Percentiles rank a stretch among this genome's conserved stretches.
Evolutionary conservation across 805 yeast genomes (phyloP).

Genomic region (Suhomyces xylopsoci): DNA sequence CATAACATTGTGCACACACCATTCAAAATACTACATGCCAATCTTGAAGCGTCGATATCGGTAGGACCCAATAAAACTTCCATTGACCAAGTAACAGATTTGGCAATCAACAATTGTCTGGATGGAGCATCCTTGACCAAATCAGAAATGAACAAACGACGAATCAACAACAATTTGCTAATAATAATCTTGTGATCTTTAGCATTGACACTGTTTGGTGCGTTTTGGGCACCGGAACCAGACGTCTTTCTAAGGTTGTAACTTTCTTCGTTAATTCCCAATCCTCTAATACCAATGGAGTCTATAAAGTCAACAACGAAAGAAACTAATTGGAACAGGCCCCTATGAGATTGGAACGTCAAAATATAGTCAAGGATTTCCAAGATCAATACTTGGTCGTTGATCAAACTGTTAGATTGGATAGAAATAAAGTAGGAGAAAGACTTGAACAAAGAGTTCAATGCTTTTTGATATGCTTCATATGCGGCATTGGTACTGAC

Average conservation of each 20-base stretch:
- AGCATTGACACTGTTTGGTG: conserved; percentile 23
- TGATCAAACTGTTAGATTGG: conserved; percentile 45
- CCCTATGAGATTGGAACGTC: conserved; percentile 38
- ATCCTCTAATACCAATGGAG: conserved; percentile 55
- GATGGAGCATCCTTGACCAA: conserved; percentile 25
- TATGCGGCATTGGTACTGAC: conserved; percentile 10
- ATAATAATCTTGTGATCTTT: conserved; percentile 56
- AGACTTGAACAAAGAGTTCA: conserved; percentile 36
- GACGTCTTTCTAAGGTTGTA: conserved; percentile 13
- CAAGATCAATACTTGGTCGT: conserved; percentile 62
- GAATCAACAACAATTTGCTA: conserved; percentile 58
- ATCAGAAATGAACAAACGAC: conserved; percentile 48
- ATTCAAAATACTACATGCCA: conserved; percentile 58
- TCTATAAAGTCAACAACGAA: conserved; percentile 47
- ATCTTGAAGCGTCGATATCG: conserved; percentile 59
- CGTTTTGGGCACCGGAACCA: background rate
- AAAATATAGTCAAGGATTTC: conserved; percentile 59
- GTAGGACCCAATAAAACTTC: conserved; percentile 51
- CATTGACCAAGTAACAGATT: conserved; percentile 54
- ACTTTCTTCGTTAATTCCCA: conserved; percentile 42
- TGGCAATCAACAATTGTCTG: conserved; percentile 40
- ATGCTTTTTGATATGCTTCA: conserved; percentile 28
- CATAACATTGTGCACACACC: conserved; percentile 44
- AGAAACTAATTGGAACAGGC: conserved; percentile 37
- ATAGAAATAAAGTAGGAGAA: conserved; percentile 46